Conservation (phyloP, 352 stramenopile species). For the Globisporangium iwayamae region DNA sequence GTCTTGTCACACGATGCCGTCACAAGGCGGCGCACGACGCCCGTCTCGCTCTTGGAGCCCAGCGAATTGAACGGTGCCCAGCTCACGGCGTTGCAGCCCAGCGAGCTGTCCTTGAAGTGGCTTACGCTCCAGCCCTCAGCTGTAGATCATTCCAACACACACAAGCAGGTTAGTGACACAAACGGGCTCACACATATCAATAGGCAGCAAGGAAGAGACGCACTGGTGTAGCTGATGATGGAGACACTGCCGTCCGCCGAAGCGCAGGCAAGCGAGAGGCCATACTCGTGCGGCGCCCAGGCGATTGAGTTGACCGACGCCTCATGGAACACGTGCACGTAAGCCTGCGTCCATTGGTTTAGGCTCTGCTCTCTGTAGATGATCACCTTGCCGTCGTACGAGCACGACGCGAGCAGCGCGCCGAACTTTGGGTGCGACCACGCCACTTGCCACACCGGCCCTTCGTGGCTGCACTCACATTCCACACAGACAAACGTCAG, state of each 20-base stretch:
- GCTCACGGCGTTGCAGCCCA: conserved; percentile 96
- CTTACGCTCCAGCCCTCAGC: conserved; percentile 88
- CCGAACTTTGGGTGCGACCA: conserved; percentile 99
- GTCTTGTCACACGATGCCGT: conserved; percentile 97
- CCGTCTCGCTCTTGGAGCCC: conserved; percentile 38
- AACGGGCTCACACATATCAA: neutral
- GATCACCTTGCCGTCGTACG: conserved; percentile 97
- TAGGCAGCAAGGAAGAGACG: conserved; percentile 10
- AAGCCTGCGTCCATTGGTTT: conserved; percentile 93
- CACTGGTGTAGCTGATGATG: conserved; percentile 80
- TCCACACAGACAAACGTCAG: conserved; percentile 5
- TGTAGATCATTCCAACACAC: conserved; percentile 19
- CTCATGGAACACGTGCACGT: conserved; percentile 88
- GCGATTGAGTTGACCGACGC: conserved; percentile 93
- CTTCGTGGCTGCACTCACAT: conserved; percentile 80
- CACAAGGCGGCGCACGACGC: conserved; percentile 79
- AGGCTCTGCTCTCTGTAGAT: conserved; percentile 94
- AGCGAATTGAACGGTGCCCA: conserved; percentile 92
- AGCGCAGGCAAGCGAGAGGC: conserved; percentile 91
- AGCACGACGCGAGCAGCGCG: conserved; percentile 95
- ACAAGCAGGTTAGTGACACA: neutral
- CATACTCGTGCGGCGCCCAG: conserved; percentile 97
- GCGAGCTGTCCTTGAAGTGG: conserved; percentile 92
- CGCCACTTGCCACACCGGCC: conserved; percentile 97
- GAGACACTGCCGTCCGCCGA: conserved; percentile 95